Percentiles rank a stretch among this genome's conserved stretches.
These are phyloP conservation scores for Peronospora tabacina DNA, from an alignment of 352 stramenopile genomes.

Conservation along the genomic window DNA sequence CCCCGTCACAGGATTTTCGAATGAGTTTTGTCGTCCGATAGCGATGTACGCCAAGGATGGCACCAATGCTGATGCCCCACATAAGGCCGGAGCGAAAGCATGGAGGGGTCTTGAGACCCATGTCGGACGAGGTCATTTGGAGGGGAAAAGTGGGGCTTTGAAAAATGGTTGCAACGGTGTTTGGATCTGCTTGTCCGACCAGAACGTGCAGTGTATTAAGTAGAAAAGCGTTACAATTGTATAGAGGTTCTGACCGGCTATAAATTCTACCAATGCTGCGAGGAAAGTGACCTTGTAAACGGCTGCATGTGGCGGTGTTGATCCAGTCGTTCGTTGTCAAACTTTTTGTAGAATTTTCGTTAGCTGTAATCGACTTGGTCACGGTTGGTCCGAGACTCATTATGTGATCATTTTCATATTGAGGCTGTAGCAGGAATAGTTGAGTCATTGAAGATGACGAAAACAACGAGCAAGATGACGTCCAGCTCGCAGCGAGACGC, in stretches of 20 bases:
- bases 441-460: constrained; percentile 4
- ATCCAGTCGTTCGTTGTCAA: no score
- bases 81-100: constrained; percentile 73
- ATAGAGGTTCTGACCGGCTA: no score
- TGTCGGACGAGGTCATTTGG: constrained; percentile 14
- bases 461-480: constrained; percentile 13
- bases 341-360: no score
- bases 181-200: no score
- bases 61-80: constrained; percentile 63
- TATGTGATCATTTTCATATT: constrained; percentile 4
- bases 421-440: background rate
- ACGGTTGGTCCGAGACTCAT: background rate
- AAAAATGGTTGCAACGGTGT: no score
- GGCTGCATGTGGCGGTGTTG: no score
- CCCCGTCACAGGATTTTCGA: constrained; percentile 56
- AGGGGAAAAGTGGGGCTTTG: background rate
- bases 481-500: constrained; percentile 17
- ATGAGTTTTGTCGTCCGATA: constrained; percentile 56
- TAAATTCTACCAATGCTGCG: no score
- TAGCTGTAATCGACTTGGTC: no score
- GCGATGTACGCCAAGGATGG: constrained; percentile 54
- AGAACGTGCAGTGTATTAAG: no score
- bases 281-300: no score
- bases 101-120: constrained; percentile 64
- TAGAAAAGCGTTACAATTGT: no score